Evolutionary conservation across 768 basidiomycete genomes (phyloP).

Genomic region (Lentinus tigrinus): DNA sequence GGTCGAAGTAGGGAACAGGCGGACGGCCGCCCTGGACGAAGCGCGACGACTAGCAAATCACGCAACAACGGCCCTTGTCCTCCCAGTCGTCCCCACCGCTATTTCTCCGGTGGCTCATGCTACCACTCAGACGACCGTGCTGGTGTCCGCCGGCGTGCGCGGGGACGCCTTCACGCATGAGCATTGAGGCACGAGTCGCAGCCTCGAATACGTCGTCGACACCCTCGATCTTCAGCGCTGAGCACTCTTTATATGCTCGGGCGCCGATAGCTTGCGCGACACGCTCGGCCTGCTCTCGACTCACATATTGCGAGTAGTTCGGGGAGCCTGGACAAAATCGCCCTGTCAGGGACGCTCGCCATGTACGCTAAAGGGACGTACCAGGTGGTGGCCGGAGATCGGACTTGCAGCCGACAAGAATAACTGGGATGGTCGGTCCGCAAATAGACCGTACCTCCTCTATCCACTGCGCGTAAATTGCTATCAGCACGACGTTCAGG

Average conservation of each 20-base stretch:
- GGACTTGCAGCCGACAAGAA: constrained; percentile 95
- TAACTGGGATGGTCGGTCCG: constrained; percentile 86
- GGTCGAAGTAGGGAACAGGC: no score
- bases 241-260: constrained; percentile 92
- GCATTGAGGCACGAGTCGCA: constrained; percentile 94
- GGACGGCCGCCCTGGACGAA: no score
- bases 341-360: neutral
- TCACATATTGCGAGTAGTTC: constrained; percentile 57
- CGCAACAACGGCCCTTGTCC: constrained; percentile 60
- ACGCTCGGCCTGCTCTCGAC: constrained; percentile 77
- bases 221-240: constrained; percentile 84
- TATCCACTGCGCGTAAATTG: constrained; percentile 70
- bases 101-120: constrained; percentile 28
- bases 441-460: constrained; percentile 98
- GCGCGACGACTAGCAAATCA: constrained; percentile 63
- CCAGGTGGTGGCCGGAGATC: constrained; percentile 71
- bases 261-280: constrained; percentile 86
- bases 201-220: constrained; percentile 98
- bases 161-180: constrained; percentile 81
- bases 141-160: constrained; percentile 47
- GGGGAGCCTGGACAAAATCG: constrained; percentile 34
- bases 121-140: constrained; percentile 35
- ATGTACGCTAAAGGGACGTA: constrained; percentile 1
- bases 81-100: constrained; percentile 34
- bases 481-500: no score